Percentiles rank a stretch among this genome's conserved stretches.
These are phyloP conservation scores for Boletus insuetus DNA, from an alignment of 768 basidiomycete genomes.

Conservation along the genomic window DNA sequence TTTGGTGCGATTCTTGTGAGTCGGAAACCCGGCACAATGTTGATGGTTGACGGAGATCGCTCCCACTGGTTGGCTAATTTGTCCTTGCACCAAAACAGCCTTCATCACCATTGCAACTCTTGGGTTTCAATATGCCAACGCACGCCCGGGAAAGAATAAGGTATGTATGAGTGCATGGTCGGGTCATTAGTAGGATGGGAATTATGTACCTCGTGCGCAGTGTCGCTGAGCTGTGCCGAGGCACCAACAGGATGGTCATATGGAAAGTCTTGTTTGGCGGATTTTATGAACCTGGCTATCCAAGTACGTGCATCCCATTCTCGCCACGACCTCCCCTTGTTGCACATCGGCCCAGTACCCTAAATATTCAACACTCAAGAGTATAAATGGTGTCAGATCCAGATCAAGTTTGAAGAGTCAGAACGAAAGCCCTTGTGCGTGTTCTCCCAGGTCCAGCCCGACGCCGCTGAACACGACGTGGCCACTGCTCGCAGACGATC, in stretches of 20 bases:
- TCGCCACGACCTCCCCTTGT: neutral
- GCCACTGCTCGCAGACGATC: constrained; percentile 74
- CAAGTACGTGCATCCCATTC: constrained; percentile 43
- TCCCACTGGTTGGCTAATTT: constrained; percentile 74
- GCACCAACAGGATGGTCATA: constrained; percentile 65
- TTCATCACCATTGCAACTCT: constrained; percentile 87
- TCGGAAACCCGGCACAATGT: neutral
- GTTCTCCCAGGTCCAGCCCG: neutral
- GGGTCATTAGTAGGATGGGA: constrained; percentile 61
- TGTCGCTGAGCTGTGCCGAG: neutral
- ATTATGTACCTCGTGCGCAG: neutral
- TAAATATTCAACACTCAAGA: constrained; percentile 81
- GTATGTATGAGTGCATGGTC: constrained; percentile 74
- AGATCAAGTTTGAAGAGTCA: constrained; percentile 62
- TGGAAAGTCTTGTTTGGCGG: constrained; percentile 94
- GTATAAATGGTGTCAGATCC: constrained; percentile 72
- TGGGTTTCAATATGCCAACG: constrained; percentile 82
- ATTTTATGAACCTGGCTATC: constrained; percentile 83
- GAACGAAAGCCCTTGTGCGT: constrained; percentile 72
- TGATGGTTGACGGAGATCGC: neutral
- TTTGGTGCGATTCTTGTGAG: constrained; percentile 50
- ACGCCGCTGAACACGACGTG: neutral
- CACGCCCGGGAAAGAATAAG: constrained; percentile 88
- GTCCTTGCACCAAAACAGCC: constrained; percentile 74
- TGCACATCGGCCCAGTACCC: constrained; percentile 62